Conservation (phyloP, 2,329 filamentous ascomycete genomes). For the Ceratocystiopsis sp. region DNA sequence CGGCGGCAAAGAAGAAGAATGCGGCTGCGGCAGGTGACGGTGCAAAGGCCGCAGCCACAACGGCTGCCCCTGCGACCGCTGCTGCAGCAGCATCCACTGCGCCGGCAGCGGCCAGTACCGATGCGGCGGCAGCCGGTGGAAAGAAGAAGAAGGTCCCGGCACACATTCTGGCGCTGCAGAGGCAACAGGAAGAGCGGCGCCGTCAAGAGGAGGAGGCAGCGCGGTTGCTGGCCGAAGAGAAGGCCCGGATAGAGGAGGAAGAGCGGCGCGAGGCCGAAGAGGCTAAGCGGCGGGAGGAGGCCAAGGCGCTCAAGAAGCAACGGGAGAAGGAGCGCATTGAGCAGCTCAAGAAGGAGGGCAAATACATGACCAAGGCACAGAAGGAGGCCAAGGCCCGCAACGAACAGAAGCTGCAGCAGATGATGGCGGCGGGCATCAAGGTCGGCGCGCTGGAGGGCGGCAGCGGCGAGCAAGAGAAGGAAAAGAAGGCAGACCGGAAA, state of each 20-base stretch:
- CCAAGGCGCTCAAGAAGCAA: constrained; percentile 63
- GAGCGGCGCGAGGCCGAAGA: constrained; percentile 51
- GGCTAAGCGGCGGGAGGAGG: constrained; percentile 50
- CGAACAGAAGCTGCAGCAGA: constrained; percentile 68
- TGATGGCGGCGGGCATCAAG: constrained; percentile 62
- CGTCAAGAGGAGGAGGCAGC: constrained; percentile 47
- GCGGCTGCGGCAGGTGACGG: constrained; percentile 22
- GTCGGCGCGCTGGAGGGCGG: constrained; percentile 42
- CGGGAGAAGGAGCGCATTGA: constrained; percentile 76
- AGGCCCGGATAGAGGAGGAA: constrained; percentile 46
- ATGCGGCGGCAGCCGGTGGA: constrained; percentile 28
- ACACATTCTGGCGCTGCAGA: constrained; percentile 55
- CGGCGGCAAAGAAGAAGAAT: constrained; percentile 65
- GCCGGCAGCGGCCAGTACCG: constrained; percentile 24
- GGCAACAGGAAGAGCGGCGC: constrained; percentile 66
- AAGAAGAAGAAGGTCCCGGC: constrained; percentile 85
- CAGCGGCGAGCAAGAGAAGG: constrained; percentile 30
- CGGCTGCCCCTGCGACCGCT: constrained; percentile 23
- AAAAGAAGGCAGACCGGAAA: constrained; percentile 52
- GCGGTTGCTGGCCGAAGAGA: constrained; percentile 42
- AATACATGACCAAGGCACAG: constrained; percentile 73
- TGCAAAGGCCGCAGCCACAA: constrained; percentile 39
- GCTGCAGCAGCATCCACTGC: constrained; percentile 24
- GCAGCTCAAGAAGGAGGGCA: constrained; percentile 75
- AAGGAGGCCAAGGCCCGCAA: constrained; percentile 66